phyloP scores from a whole-genome alignment of 176 grass and related monocot species.

The Themeda triandra region DNA sequence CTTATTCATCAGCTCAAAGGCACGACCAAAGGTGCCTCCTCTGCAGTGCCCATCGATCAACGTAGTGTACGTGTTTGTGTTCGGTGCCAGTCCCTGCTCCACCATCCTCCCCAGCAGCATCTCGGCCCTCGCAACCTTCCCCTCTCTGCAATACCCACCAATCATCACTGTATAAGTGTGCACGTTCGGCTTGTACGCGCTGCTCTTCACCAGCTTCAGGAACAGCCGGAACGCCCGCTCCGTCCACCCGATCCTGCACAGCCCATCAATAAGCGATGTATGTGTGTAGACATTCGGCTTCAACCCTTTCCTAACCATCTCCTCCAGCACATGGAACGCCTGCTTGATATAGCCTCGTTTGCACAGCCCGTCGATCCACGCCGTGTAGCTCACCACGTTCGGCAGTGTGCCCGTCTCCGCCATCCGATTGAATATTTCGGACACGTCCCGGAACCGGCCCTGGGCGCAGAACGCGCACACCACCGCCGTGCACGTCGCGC shows the following conservation, averaged over 20 bases:
- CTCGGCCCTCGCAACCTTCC: slow-evolving; percentile 71
- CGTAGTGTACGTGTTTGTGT: slow-evolving; percentile 78
- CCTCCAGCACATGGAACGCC: slow-evolving; percentile 84
- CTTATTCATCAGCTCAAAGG: slow-evolving; percentile 63
- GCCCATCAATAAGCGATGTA: slow-evolving; percentile 60
- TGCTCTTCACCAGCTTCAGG: slow-evolving; percentile 79
- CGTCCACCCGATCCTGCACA: slow-evolving; percentile 96
- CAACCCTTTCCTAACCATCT: slow-evolving; percentile 69
- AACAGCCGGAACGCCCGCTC: slow-evolving; percentile 85
- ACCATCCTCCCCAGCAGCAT: slow-evolving; percentile 86
- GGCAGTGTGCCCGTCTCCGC: slow-evolving; percentile 36
- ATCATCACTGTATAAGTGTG: slow-evolving; percentile 91
- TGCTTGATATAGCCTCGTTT: slow-evolving; percentile 65
- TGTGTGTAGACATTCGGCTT: slow-evolving; percentile 92
- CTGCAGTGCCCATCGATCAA: slow-evolving; percentile 73
- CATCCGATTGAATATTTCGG: slow-evolving; percentile 55
- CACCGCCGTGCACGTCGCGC: slow-evolving; percentile 61
- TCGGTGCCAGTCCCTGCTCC: slow-evolving; percentile 63
- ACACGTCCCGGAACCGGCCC: slow-evolving; percentile 46
- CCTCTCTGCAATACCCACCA: slow-evolving; percentile 77
- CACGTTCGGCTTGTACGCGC: slow-evolving; percentile 77
- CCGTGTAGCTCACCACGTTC: slow-evolving; percentile 85
- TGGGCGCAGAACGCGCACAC: slow-evolving; percentile 48
- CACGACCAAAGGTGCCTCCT: slow-evolving; percentile 53
- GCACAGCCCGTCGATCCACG: slow-evolving; percentile 66